Percentiles rank a stretch among this genome's conserved stretches.
Evolutionary conservation across 2,329 filamentous ascomycete species (phyloP).

Genomic region (Simplicillium aogashimaense): DNA sequence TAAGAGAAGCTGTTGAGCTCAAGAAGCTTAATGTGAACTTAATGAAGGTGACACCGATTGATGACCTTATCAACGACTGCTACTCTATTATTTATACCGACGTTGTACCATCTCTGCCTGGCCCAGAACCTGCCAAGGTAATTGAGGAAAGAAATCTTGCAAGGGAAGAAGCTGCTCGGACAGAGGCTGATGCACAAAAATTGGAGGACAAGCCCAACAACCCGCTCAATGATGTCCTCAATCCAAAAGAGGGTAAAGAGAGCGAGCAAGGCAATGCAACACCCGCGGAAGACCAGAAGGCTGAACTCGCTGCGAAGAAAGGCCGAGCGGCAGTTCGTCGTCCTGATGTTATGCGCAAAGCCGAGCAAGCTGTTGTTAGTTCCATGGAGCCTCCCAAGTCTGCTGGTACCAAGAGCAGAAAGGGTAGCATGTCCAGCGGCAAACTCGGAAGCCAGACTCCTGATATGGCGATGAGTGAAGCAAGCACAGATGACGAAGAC

Average conservation of each 20-base stretch:
- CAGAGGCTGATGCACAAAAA: conserved; percentile 21
- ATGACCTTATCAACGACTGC: conserved; percentile 87
- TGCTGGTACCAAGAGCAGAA: conserved; percentile 32
- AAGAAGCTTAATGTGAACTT: conserved; percentile 74
- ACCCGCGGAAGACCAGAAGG: conserved; percentile 28
- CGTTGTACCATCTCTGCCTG: conserved; percentile 49
- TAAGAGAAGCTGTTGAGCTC: conserved; percentile 48
- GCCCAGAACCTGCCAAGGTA: conserved; percentile 33
- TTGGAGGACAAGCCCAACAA: conserved; percentile 17
- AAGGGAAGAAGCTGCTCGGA: conserved; percentile 28
- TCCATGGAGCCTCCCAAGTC: conserved; percentile 38
- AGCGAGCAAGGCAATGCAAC: conserved; percentile 21
- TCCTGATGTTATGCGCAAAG: conserved; percentile 50
- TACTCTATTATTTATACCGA: conserved; percentile 70
- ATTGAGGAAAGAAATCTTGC: conserved; percentile 34
- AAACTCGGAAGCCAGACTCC: conserved; percentile 33
- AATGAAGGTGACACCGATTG: conserved; percentile 77
- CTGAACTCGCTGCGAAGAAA: conserved; percentile 25
- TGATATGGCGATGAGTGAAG: conserved; percentile 23
- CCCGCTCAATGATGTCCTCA: conserved; percentile 29
- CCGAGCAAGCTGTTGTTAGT: conserved; percentile 46
- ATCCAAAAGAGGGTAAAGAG: conserved; percentile 29
- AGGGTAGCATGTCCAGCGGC: conserved; percentile 41
- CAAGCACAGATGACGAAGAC: conserved; percentile 24
- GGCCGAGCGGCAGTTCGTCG: conserved; percentile 37